Evolutionary conservation across 2,329 filamentous ascomycete genomes (phyloP).

Genomic region (Sporothrix brasiliensis): DNA sequence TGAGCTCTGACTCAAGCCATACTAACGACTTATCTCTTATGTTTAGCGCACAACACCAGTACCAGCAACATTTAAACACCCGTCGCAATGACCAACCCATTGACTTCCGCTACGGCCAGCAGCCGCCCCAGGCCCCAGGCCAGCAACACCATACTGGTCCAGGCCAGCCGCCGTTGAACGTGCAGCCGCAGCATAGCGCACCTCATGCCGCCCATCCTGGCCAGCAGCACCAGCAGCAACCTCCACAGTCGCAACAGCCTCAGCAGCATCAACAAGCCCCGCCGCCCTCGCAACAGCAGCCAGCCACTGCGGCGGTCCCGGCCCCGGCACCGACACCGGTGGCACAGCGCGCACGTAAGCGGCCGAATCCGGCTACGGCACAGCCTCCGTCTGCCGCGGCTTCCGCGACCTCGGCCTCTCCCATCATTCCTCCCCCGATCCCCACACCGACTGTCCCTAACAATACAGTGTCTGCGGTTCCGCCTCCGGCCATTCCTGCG

Average conservation of each 20-base stretch:
- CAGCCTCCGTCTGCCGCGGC: conserved; percentile 28
- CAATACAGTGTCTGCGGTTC: conserved; percentile 44
- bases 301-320: conserved; percentile 27
- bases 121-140: conserved; percentile 39
- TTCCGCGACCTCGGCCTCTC: conserved; percentile 35
- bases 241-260: conserved; percentile 39
- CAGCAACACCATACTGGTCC: conserved; percentile 43
- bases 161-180: conserved; percentile 45
- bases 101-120: conserved; percentile 38
- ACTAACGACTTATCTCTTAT: conserved; percentile 45
- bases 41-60: conserved; percentile 50
- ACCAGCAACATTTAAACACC: conserved; percentile 51
- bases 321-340: conserved; percentile 40
- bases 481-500: conserved; percentile 42
- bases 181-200: conserved; percentile 43
- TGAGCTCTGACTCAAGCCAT: conserved; percentile 33
- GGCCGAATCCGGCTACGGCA: conserved; percentile 43
- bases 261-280: conserved; percentile 41
- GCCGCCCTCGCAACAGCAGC: conserved; percentile 36
- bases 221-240: conserved; percentile 40
- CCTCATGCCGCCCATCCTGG: conserved; percentile 45
- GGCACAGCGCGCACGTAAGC: conserved; percentile 47
- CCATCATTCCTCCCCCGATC: conserved; percentile 36
- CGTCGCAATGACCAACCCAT: conserved; percentile 40
- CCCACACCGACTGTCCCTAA: conserved; percentile 36